Evolutionary conservation across 768 basidiomycete genomes (phyloP).

Genomic region (Agaricus subrufescens): DNA sequence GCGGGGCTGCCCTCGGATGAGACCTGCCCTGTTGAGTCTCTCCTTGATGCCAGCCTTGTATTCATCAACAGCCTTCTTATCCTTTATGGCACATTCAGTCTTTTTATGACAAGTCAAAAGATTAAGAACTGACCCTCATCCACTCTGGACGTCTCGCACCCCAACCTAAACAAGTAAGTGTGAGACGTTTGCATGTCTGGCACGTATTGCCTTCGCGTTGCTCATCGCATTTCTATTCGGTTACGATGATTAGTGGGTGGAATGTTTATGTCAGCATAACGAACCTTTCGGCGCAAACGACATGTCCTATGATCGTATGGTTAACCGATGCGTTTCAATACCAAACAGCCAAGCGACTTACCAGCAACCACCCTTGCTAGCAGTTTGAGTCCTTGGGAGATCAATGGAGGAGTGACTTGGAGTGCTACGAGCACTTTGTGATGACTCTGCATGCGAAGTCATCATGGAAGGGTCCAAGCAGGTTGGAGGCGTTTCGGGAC

Average conservation of each 20-base stretch:
- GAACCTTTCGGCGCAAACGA: slow-evolving; percentile 75
- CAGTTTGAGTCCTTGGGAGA: slow-evolving; percentile 46
- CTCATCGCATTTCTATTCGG: slow-evolving; percentile 80
- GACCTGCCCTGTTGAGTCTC: slow-evolving; percentile 69
- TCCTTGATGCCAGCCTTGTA: slow-evolving; percentile 86
- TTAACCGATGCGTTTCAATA: slow-evolving; percentile 6
- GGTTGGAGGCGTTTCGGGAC: slow-evolving; percentile 35
- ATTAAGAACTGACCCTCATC: slow-evolving; percentile 59
- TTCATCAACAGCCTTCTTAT: slow-evolving; percentile 75
- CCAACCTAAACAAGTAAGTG: slow-evolving; percentile 83
- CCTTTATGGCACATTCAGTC: slow-evolving; percentile 36
- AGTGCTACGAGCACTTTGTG: slow-evolving; percentile 34
- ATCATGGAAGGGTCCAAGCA: slow-evolving; percentile 31
- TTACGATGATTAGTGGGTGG: slow-evolving; percentile 7
- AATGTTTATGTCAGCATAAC: slow-evolving; percentile 17
- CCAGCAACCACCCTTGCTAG: slow-evolving; percentile 79
- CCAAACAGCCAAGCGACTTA: slow-evolving; percentile 29
- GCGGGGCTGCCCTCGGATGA: slow-evolving; percentile 80
- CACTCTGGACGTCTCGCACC: slow-evolving; percentile 82
- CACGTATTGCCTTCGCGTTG: slow-evolving; percentile 78
- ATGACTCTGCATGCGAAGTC: slow-evolving; percentile 21
- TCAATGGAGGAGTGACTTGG: slow-evolving; percentile 44
- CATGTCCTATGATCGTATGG: slow-evolving; percentile 58
- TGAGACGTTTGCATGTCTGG: slow-evolving; percentile 74
- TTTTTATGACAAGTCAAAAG: slow-evolving; percentile 8